A percentile compares a stretch with the other conserved stretches of the same genome.
These are phyloP conservation scores for Malassezia psittaci DNA, from an alignment of 1,284 basidiomycete species.

Conservation along the genomic window DNA sequence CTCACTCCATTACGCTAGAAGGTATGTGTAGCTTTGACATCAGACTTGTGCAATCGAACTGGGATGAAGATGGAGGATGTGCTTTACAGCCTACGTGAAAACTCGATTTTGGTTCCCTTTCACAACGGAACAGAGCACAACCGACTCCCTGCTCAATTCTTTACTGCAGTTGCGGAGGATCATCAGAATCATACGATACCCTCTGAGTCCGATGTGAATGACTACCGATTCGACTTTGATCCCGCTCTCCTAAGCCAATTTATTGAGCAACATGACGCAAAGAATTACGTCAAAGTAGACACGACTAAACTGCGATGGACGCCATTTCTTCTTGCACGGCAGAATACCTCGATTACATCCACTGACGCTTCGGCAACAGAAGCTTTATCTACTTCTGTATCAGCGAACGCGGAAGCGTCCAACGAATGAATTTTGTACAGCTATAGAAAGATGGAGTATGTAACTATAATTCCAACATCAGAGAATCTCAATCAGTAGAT, in stretches of 20 bases:
- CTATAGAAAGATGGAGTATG: not conserved
- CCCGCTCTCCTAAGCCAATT: constrained; percentile 60
- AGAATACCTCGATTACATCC: not conserved
- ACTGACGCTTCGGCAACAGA: not conserved
- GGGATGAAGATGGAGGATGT: constrained; percentile 87
- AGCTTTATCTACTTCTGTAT: no score
- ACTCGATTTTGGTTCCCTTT: constrained; percentile 60
- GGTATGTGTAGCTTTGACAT: constrained; percentile 52
- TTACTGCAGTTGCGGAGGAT: not conserved
- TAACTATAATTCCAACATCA: no score
- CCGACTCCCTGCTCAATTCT: constrained; percentile 9
- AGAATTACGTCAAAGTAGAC: constrained; percentile 68
- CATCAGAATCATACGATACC: not conserved
- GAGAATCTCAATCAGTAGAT: no score
- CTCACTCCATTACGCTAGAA: constrained; percentile 61
- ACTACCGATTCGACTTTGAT: constrained; percentile 71
- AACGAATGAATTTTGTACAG: not conserved
- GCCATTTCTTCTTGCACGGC: constrained; percentile 8
- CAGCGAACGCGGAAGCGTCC: not conserved
- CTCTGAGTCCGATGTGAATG: constrained; percentile 48
- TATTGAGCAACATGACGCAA: constrained; percentile 63
- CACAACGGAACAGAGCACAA: constrained; percentile 8
- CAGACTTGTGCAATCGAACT: constrained; percentile 71
- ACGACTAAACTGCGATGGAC: constrained; percentile 80
- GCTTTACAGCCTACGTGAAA: constrained; percentile 64